Evolutionary conservation across 768 basidiomycete genomes (phyloP).

Genomic region (Scleroderma citrinum): DNA sequence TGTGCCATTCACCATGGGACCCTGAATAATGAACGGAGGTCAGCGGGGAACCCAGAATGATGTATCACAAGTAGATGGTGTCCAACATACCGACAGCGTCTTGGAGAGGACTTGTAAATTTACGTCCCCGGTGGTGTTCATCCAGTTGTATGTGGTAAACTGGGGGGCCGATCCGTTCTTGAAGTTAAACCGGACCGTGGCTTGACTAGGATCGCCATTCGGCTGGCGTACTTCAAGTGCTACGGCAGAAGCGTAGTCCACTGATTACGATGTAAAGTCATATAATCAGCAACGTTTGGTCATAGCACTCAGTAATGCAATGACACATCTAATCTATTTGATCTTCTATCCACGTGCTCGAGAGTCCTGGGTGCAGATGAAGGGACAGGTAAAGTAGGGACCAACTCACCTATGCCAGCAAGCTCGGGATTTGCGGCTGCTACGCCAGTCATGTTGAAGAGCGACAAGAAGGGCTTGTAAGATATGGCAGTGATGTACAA

Average conservation of each 20-base stretch:
- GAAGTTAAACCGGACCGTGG: conserved; percentile 58
- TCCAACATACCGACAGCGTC: conserved; percentile 31
- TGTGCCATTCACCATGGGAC: conserved; percentile 45
- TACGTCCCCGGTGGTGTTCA: conserved; percentile 43
- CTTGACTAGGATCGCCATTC: conserved; percentile 33
- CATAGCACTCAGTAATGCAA: not conserved
- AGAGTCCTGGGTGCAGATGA: not conserved
- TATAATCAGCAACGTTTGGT: not conserved
- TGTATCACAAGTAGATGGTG: not conserved
- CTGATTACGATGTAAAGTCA: conserved; percentile 36
- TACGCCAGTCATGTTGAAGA: conserved; percentile 72
- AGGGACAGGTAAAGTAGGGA: not conserved
- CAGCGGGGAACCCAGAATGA: not conserved
- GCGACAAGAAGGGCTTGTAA: conserved; percentile 73
- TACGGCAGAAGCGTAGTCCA: conserved; percentile 54
- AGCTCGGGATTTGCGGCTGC: conserved; percentile 45
- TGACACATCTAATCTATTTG: not conserved
- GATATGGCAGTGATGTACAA: conserved; percentile 55
- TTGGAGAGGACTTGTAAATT: conserved; percentile 48
- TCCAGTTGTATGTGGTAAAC: conserved; percentile 45
- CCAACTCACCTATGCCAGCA: conserved; percentile 48
- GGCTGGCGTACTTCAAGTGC: conserved; percentile 56
- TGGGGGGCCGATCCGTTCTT: conserved; percentile 56
- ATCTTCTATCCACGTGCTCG: not conserved
- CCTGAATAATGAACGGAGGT: conserved; percentile 27